These are phyloP conservation scores for Teunomyces funiuensis DNA, from an alignment of 805 yeast genomes.

Conservation along the genomic window DNA sequence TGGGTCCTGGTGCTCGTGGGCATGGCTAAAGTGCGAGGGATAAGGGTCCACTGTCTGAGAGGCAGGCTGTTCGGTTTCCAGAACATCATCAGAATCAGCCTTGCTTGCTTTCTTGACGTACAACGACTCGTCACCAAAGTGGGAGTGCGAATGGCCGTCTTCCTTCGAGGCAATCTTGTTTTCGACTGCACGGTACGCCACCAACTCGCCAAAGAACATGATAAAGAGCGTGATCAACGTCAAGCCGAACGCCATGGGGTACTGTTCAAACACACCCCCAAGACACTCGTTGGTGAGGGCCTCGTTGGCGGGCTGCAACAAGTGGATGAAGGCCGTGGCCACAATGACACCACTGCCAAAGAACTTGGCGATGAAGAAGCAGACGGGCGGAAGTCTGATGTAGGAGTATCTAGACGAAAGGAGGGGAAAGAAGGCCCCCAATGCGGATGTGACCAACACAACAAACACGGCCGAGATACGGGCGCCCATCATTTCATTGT, in stretches of 20 bases:
- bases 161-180: constrained; percentile 23
- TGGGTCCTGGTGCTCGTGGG: constrained; percentile 43
- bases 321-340: constrained; percentile 78
- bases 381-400: constrained; percentile 58
- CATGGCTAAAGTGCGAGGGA: constrained; percentile 47
- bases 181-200: constrained; percentile 49
- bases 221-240: constrained; percentile 49
- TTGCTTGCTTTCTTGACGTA: constrained; percentile 23
- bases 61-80: constrained; percentile 9
- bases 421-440: constrained; percentile 64
- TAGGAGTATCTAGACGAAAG: constrained; percentile 59
- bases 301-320: constrained; percentile 67
- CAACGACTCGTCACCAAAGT: constrained; percentile 47
- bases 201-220: constrained; percentile 53
- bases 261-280: constrained; percentile 54
- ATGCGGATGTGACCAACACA: constrained; percentile 49
- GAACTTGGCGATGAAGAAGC: constrained; percentile 67
- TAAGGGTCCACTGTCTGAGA: constrained; percentile 18
- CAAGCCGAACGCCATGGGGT: constrained; percentile 58
- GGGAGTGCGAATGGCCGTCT: constrained; percentile 42
- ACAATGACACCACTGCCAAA: constrained; percentile 85
- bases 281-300: constrained; percentile 57
- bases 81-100: constrained; percentile 14
- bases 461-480: constrained; percentile 67
- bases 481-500: constrained; percentile 43